Evolutionary conservation across 345 rosid species (phyloP).

Genomic region (Linum usitatissimum): DNA sequence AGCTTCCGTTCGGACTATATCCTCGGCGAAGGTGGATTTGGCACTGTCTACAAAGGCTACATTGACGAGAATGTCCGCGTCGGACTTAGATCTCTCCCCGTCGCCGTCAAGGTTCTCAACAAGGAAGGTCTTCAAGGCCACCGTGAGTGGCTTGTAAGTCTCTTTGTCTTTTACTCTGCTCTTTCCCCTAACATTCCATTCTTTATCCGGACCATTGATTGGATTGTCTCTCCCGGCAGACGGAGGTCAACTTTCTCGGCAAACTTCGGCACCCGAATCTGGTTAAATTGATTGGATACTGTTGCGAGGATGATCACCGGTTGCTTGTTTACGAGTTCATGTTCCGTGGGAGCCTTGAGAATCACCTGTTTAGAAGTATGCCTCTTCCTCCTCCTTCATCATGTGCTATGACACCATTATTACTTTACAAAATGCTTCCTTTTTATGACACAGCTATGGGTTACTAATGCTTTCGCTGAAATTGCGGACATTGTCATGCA

Average conservation of each 20-base stretch:
- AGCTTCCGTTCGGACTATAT: conserved; percentile 95
- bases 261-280: conserved; percentile 96
- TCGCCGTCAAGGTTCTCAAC: conserved; percentile 91
- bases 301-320: conserved; percentile 90
- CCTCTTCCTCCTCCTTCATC: conserved; percentile 1
- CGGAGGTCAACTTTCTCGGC: conserved; percentile 60
- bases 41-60: conserved; percentile 93
- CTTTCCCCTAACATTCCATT: not conserved
- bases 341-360: conserved; percentile 95
- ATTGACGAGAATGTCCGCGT: conserved; percentile 88
- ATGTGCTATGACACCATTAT: not conserved
- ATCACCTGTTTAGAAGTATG: conserved; percentile 90
- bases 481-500: too few relatives aligned
- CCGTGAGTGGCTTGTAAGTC: conserved; percentile 92
- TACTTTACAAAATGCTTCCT: not conserved
- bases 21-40: conserved; percentile 94
- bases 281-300: conserved; percentile 86
- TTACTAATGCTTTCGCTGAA: too few relatives aligned
- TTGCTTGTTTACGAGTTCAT: conserved; percentile 89
- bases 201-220: conserved; percentile 4
- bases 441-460: not conserved
- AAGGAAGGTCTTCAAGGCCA: conserved; percentile 97
- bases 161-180: not conserved
- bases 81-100: conserved; percentile 92
- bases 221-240: conserved; percentile 12